These are phyloP conservation scores for Chrysosphaeria jannelii DNA, from an alignment of 2,329 filamentous ascomycete species.

Conservation along the genomic window DNA sequence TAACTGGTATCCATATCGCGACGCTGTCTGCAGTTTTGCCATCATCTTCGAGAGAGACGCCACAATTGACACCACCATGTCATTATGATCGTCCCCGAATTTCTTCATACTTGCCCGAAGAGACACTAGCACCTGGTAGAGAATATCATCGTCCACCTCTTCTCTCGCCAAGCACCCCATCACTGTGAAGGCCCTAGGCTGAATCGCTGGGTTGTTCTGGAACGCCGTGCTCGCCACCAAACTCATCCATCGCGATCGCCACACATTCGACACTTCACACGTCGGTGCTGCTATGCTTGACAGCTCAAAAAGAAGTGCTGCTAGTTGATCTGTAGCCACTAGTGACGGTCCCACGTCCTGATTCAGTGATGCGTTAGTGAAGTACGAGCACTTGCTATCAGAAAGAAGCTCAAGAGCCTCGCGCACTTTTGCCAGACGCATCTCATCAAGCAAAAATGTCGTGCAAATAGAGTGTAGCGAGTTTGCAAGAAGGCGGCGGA, in stretches of 20 bases:
- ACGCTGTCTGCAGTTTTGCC: slow-evolving; percentile 32
- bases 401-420: slow-evolving; percentile 25
- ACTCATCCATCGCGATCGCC: slow-evolving; percentile 46
- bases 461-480: slow-evolving; percentile 37
- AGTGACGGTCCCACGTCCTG: slow-evolving; percentile 22
- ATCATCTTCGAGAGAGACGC: slow-evolving; percentile 42
- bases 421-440: slow-evolving; percentile 21
- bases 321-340: slow-evolving; percentile 27
- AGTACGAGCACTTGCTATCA: slow-evolving; percentile 24
- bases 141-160: slow-evolving; percentile 38
- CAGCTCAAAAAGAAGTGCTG: slow-evolving; percentile 29
- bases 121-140: slow-evolving; percentile 41
- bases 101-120: slow-evolving; percentile 32
- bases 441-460: slow-evolving; percentile 30
- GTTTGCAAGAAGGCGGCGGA: slow-evolving; percentile 34
- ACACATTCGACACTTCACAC: slow-evolving; percentile 32
- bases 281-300: slow-evolving; percentile 32
- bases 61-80: slow-evolving; percentile 38
- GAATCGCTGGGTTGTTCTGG: slow-evolving; percentile 41
- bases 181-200: slow-evolving; percentile 36
- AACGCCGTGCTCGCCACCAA: slow-evolving; percentile 42
- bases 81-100: slow-evolving; percentile 22
- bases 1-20: slow-evolving; percentile 34
- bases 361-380: slow-evolving; percentile 19
- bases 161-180: slow-evolving; percentile 43